Conservation (phyloP, 1,139 yeast species). For the Starmera stellimalicola region DNA sequence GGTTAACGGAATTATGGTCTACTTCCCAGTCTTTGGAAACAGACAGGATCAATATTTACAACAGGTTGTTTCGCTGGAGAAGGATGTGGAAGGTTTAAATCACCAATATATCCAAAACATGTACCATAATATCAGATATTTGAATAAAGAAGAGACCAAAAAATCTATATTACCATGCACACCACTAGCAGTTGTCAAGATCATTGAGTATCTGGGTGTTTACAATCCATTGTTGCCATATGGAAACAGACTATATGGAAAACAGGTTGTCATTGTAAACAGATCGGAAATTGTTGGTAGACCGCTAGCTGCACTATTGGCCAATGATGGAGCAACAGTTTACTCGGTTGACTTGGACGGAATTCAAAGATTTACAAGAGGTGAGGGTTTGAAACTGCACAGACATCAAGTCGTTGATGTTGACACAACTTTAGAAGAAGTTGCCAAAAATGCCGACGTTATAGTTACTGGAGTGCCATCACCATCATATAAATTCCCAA, state of each 20-base stretch:
- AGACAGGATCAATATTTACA: conserved; percentile 92
- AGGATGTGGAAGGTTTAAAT: conserved; percentile 94
- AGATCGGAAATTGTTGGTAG: conserved; percentile 96
- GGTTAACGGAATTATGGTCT: conserved; percentile 94
- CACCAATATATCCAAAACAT: conserved; percentile 86
- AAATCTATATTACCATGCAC: conserved; percentile 94
- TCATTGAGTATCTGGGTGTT: conserved; percentile 80
- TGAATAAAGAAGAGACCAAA: conserved; percentile 59
- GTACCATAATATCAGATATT: conserved; percentile 82
- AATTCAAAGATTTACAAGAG: conserved; percentile 86
- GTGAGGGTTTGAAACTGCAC: conserved; percentile 75
- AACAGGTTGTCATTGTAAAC: conserved; percentile 81
- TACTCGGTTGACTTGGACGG: conserved; percentile 85
- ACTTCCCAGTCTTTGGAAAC: conserved; percentile 94
- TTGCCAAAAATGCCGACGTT: conserved; percentile 75
- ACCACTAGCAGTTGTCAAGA: conserved; percentile 89
- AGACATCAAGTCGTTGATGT: conserved; percentile 80
- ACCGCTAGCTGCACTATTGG: conserved; percentile 89
- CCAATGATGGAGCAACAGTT: conserved; percentile 96
- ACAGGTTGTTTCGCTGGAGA: conserved; percentile 73
- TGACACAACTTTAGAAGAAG: conserved; percentile 41
- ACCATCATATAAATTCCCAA: conserved; percentile 74
- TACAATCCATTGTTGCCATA: conserved; percentile 75
- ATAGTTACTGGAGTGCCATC: conserved; percentile 94
- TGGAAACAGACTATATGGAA: conserved; percentile 90